phyloP scores from a whole-genome alignment of 768 basidiomycete genomes.

The Pholiota molesta region DNA sequence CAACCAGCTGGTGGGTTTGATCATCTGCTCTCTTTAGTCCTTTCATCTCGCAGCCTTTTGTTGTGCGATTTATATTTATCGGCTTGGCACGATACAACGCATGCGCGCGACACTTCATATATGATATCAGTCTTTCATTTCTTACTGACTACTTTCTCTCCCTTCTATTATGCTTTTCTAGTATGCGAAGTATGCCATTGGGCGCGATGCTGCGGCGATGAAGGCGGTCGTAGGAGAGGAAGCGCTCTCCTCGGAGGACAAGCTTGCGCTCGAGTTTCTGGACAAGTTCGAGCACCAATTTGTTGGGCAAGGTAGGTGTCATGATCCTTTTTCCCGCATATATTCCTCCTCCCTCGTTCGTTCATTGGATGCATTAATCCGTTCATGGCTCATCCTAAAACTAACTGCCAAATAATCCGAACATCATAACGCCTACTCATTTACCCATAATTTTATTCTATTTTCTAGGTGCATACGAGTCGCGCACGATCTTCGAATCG shows the following conservation, averaged over 20 bases:
- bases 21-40: background rate
- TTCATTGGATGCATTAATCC: background rate
- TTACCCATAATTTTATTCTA: background rate
- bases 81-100: background rate
- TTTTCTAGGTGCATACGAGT: slow-evolving; percentile 82
- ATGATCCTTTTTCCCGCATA: background rate
- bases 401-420: background rate
- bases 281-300: slow-evolving; percentile 98
- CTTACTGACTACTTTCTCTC: slow-evolving; percentile 8
- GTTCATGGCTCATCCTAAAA: background rate
- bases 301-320: slow-evolving; percentile 82
- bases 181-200: slow-evolving; percentile 99
- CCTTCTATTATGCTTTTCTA: slow-evolving; percentile 34
- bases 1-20: slow-evolving; percentile 83
- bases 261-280: slow-evolving; percentile 94
- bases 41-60: slow-evolving; percentile 3
- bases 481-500: slow-evolving; percentile 95
- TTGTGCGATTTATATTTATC: background rate
- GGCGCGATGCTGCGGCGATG: slow-evolving; percentile 96
- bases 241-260: slow-evolving; percentile 92
- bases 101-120: background rate
- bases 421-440: background rate
- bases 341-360: slow-evolving; percentile 6
- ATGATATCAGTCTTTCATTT: slow-evolving; percentile 7
- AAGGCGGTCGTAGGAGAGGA: slow-evolving; percentile 99